Percentiles rank a stretch among this genome's conserved stretches.
Evolutionary conservation across 345 rosid species (phyloP).

Genomic region (Arabidopsis suecica): DNA sequence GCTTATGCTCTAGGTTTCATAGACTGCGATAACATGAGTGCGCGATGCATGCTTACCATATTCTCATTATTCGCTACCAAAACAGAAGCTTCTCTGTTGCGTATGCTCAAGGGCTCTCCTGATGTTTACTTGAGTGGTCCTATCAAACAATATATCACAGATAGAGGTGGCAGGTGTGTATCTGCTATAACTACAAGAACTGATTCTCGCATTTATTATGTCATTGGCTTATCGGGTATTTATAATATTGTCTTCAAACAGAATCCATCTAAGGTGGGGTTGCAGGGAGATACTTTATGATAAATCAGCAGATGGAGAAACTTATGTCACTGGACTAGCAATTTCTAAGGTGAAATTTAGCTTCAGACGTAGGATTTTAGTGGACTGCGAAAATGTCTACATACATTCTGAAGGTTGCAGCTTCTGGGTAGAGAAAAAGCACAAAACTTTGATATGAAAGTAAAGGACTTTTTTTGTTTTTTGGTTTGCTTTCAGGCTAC

Average conservation of each 20-base stretch:
- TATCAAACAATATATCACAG: constrained; percentile 82
- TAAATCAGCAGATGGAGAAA: constrained; percentile 66
- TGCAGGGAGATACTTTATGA: constrained; percentile 87
- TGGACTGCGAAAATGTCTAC: not conserved
- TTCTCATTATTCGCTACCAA: constrained; percentile 97
- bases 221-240: not conserved
- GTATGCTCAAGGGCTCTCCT: constrained; percentile 99
- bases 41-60: constrained; percentile 98
- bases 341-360: constrained; percentile 69
- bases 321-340: constrained; percentile 80
- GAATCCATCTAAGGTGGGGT: constrained; percentile 99
- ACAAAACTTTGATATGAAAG: not conserved
- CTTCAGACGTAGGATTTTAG: not conserved
- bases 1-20: constrained; percentile 99
- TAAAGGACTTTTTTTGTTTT: not conserved
- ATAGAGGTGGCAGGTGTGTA: constrained; percentile 81
- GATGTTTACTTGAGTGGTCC: constrained; percentile 94
- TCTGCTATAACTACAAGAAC: not conserved
- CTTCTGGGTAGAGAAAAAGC: not conserved
- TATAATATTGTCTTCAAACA: constrained; percentile 48
- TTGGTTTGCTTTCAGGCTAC: constrained; percentile 70
- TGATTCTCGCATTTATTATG: not conserved
- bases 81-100: constrained; percentile 97
- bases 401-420: constrained; percentile 2
- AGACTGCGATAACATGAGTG: constrained; percentile 98